Percentiles rank a stretch among this genome's conserved stretches.
Conservation (phyloP, 2,329 filamentous ascomycete species). For the Nemania sp. region DNA sequence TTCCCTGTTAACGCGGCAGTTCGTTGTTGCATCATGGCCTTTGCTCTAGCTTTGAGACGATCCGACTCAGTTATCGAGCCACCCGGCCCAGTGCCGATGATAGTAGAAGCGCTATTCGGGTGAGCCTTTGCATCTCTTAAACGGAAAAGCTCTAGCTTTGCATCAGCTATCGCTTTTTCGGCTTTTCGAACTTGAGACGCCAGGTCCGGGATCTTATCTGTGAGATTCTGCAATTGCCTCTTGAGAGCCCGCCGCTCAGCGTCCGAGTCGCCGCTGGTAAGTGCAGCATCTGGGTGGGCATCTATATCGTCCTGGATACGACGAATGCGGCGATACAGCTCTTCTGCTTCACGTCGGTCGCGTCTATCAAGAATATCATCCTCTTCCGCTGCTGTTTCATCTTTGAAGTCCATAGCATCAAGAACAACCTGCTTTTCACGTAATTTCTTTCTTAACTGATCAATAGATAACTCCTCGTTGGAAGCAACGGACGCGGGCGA, state of each 20-base stretch:
- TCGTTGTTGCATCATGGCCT: constrained; percentile 98
- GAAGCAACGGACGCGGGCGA: constrained; percentile 75
- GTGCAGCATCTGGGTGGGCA: constrained; percentile 80
- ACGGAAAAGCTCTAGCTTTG: constrained; percentile 91
- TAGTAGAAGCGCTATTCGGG: constrained; percentile 80
- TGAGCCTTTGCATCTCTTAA: constrained; percentile 93
- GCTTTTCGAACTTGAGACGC: constrained; percentile 92
- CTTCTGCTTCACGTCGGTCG: constrained; percentile 91
- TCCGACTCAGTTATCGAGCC: constrained; percentile 93
- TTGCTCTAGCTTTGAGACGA: constrained; percentile 91
- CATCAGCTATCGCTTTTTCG: constrained; percentile 92
- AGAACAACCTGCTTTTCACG: constrained; percentile 93
- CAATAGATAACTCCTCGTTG: constrained; percentile 84
- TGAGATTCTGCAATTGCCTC: constrained; percentile 87
- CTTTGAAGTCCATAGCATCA: constrained; percentile 95
- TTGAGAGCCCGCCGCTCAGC: constrained; percentile 88
- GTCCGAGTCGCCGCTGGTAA: constrained; percentile 81
- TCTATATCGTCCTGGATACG: constrained; percentile 96
- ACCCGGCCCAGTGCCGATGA: constrained; percentile 93
- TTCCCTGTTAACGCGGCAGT: constrained; percentile 92
- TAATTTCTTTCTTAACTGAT: constrained; percentile 92
- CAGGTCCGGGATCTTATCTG: constrained; percentile 89
- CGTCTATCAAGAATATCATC: constrained; percentile 91
- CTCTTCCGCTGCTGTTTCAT: constrained; percentile 89
- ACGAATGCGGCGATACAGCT: constrained; percentile 91